Base-by-base conservation (phyloP, 2,329 filamentous ascomycete species). In the Aspergillus sp. region DNA sequence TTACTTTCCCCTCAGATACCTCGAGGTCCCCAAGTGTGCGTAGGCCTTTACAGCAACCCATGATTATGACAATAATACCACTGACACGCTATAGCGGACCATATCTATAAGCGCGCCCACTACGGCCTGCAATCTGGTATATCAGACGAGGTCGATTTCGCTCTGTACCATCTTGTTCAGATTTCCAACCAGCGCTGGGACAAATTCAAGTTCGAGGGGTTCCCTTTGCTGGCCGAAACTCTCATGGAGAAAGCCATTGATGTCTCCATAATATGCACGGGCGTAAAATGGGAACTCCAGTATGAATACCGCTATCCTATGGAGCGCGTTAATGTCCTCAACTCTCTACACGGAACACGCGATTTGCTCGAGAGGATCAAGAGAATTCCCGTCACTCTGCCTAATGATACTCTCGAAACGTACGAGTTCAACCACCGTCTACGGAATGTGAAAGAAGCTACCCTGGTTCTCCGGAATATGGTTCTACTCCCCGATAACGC, bases 171-270 rank as follows among this genome's bases (percentile, higher is more conserved):
- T 70, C 80, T 98, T 4, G 92, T 98, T 61, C 96, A 97, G 74
- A 97, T 98, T 28, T 97, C 93, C 0, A 95, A 89, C 71, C 93
- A 98, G 75, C 87, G 93, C 47, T 94, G 94, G 49, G 95, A 98
- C 74, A 97, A 97, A 76, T 97, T 96, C 78, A 90, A 91, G 62
- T 97, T 98, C 67, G 92, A 96, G 68, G 91, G 91, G 5, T 98
- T 97, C 68, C 89, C 91, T 1, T 89, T 91, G 9, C 83, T 99
- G 28, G 91, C 92, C 0, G 95, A 98, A 75, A 91, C 91, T 3
- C 83, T 99, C 9, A 87, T 96, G 58, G 90, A 92, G 63, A 96
- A 96, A 72, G 88, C 90, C 2, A 81, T 97, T 53, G 87, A 93
- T 63, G 84, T 96, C 43, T 90, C 90, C 58, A 84, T 83, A 50